A percentile compares a stretch with the other conserved stretches of the same genome.
Evolutionary conservation across 2,329 filamentous ascomycete species (phyloP).

Genomic region (Tolypocladium album): DNA sequence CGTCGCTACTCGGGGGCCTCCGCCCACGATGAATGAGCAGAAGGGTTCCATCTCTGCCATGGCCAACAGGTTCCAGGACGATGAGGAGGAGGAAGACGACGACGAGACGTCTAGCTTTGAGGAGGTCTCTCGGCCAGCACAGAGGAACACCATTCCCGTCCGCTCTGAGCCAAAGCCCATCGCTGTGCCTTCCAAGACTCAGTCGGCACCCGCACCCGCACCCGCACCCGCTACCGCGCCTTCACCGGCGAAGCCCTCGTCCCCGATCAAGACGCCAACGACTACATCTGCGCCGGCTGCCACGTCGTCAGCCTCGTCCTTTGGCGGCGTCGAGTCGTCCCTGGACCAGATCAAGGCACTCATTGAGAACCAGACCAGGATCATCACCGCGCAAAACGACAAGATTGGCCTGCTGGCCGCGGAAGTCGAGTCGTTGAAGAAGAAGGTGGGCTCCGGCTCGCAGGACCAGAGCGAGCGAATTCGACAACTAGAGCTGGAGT

Average conservation of each 20-base stretch:
- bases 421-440: slow-evolving; percentile 75
- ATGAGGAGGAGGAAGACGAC: slow-evolving; percentile 51
- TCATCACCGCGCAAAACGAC: slow-evolving; percentile 66
- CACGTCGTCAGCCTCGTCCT: slow-evolving; percentile 15
- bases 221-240: slow-evolving; percentile 9
- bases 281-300: slow-evolving; percentile 17
- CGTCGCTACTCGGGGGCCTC: slow-evolving; percentile 30
- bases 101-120: slow-evolving; percentile 77
- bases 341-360: slow-evolving; percentile 69
- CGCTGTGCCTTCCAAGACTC: slow-evolving; percentile 20
- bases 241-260: slow-evolving; percentile 16
- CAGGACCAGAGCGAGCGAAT: slow-evolving; percentile 59
- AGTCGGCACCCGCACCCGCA: slow-evolving; percentile 8
- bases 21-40: slow-evolving; percentile 70
- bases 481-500: slow-evolving; percentile 55
- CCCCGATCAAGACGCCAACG: slow-evolving; percentile 18
- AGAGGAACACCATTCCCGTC: slow-evolving; percentile 38
- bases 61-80: slow-evolving; percentile 78
- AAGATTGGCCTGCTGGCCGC: slow-evolving; percentile 59
- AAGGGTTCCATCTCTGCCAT: slow-evolving; percentile 77
- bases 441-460: slow-evolving; percentile 47
- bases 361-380: slow-evolving; percentile 65
- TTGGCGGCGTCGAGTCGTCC: slow-evolving; percentile 44
- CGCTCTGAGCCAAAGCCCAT: slow-evolving; percentile 29
- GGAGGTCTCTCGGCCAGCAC: slow-evolving; percentile 65